Base-by-base conservation (phyloP, 345 rosid genomes). In the Heritiera littoralis region DNA sequence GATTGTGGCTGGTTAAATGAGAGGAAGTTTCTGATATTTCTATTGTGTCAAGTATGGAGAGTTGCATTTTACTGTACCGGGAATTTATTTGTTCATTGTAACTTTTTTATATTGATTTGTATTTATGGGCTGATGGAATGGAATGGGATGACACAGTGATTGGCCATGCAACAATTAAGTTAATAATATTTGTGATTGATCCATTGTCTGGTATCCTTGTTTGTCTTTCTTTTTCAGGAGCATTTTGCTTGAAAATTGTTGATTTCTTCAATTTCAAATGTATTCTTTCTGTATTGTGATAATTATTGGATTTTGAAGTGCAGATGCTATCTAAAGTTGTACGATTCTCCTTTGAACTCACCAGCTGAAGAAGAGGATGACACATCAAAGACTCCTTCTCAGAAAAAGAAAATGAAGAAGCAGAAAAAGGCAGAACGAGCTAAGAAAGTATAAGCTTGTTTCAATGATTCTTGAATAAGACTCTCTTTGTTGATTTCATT, bases 361-460 rank as follows among this genome's bases (percentile, higher is more conserved):
- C 83, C 86, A 9, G 67, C 92, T 59, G 91, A 88, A 84, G 99
- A 92, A 83, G 99, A 92, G 79, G 88, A 92, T 65, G 90, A 82
- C 80, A 86, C 88, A 86, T 89, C 94, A 45, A 93, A 97, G 88
- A 91, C 86, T 78, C 94, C 97, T 75, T 89, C 98, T 72, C 98
- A 94, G 85, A 97, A 92, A 82, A 97, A 92, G 94, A 97, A 97
- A 86, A 78, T 92, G 83, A 92, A 89, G 88, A 97, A 94, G 83
- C 98, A 93, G 84, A 91, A 89, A 72, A 97, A 94, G 86, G 97
- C 98, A 56, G 98, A 94, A 89, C 90, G 98, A 78, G 98, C 98
- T 77, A 97, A 93, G 92, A 97, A 92, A 86, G 98, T 93, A 81
- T 71, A 87, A 43, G 46, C 61, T 77, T 73, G 56, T 73, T 78